phyloP scores from a whole-genome alignment of 306 rosid genomes.

The Glycine soja region DNA sequence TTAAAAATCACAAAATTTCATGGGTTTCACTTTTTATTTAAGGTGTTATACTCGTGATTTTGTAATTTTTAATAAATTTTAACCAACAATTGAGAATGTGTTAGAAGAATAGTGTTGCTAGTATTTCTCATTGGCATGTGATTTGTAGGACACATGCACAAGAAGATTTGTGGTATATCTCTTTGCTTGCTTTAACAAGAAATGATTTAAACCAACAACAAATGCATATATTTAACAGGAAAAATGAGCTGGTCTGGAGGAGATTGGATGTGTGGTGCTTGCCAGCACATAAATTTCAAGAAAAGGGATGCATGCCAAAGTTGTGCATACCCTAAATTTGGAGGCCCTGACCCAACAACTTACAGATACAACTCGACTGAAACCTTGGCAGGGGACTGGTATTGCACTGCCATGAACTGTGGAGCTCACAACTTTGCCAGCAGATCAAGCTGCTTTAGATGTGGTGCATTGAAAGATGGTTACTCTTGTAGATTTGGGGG shows the following conservation, averaged over 20 bases:
- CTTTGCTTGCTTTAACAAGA: neutral
- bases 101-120: neutral
- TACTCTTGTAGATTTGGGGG: constrained; percentile 53
- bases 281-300: constrained; percentile 88
- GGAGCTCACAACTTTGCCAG: constrained; percentile 94
- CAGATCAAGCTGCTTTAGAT: constrained; percentile 73
- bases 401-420: constrained; percentile 69
- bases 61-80: too few species aligned
- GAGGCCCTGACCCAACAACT: constrained; percentile 86
- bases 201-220: constrained; percentile 8
- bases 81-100: too few species aligned
- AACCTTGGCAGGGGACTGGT: constrained; percentile 89
- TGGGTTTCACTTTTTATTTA: too few species aligned
- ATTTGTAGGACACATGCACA: constrained; percentile 9
- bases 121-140: neutral
- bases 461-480: constrained; percentile 65
- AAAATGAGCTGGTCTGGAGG: constrained; percentile 91
- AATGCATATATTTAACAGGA: constrained; percentile 22
- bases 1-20: neutral
- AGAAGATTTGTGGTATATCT: too few species aligned
- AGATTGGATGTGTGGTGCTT: constrained; percentile 91
- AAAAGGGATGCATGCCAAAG: constrained; percentile 84
- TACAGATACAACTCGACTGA: constrained; percentile 71
- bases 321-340: constrained; percentile 82
- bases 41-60: too few species aligned